Conservation (phyloP, 2,329 filamentous ascomycete genomes). For the Xylaria arbuscula region DNA sequence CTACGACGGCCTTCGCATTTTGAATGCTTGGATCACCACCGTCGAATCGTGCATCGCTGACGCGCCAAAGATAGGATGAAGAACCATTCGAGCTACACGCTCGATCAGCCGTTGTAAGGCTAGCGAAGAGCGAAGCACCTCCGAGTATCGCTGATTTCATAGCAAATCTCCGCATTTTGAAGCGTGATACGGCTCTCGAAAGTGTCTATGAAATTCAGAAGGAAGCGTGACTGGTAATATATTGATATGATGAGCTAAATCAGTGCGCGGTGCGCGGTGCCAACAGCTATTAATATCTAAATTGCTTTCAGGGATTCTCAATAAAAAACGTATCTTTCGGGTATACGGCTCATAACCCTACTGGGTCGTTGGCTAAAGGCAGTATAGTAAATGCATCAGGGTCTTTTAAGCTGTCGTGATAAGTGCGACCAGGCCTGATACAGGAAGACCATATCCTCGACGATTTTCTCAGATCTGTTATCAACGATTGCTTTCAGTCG, state of each 20-base stretch:
- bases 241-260: neutral
- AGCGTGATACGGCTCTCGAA: neutral
- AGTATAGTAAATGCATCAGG: neutral
- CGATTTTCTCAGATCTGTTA: neutral
- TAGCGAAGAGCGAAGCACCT: slow-evolving; percentile 12
- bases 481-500: neutral
- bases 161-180: slow-evolving; percentile 19
- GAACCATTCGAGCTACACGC: slow-evolving; percentile 40
- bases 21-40: slow-evolving; percentile 42
- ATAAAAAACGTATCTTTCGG: slow-evolving; percentile 26
- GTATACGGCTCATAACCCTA: slow-evolving; percentile 23
- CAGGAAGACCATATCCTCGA: neutral
- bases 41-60: slow-evolving; percentile 50
- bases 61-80: slow-evolving; percentile 44
- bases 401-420: neutral
- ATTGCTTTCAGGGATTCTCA: neutral
- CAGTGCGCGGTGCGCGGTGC: neutral
- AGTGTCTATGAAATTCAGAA: neutral
- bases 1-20: slow-evolving; percentile 29
- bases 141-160: slow-evolving; percentile 27
- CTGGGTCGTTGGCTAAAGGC: neutral
- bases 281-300: slow-evolving; percentile 2
- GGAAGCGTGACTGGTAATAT: slow-evolving; percentile 12
- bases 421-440: neutral
- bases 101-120: slow-evolving; percentile 42